Base-by-base conservation (phyloP, 2,329 filamentous ascomycete species). In the Trichoderma oligosporum region DNA sequence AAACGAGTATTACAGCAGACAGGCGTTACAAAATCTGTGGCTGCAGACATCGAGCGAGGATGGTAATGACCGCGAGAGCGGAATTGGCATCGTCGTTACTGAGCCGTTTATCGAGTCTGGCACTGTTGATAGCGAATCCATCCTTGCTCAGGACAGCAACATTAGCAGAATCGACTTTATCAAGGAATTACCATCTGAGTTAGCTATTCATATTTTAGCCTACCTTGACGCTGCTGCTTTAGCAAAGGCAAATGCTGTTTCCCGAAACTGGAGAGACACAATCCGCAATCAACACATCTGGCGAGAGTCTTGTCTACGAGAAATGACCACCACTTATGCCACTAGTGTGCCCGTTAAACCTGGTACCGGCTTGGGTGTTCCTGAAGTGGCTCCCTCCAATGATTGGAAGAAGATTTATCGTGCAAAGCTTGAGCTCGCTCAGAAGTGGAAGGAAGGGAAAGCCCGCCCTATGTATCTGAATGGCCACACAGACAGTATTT, bases 401-500 rank as follows among this genome's bases (percentile, higher is more conserved):
- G 82, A 96, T 68, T 99, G 91, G 91, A 90, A 88, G 73, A 82
- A 85, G 62, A 89, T 97, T 69, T 96, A 92, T 71, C 79, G 84
- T 64, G 87, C 89, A 42, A 87, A 89, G 64, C 82, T 86, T 60
- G 82, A 88, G 61, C 80, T 99, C 60, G 87, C 91, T 64, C 77
- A 80, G 62, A 84, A 89, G 61, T 99, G 94, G 94, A 86, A 83
- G 65, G 77, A 85, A 49, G 88, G 89, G 56, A 85, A 86, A 63
- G 89, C 91, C 7, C 86, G 84, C 44, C 87, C 91, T 0, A 85
- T 96, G 56, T 97, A 97, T 71, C 81, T 99, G 20, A 91, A 94
- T 66, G 94, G 94, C 2, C 94, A 99, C 70, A 86, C 86, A 24
- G 94, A 99, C 71, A 97, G 91, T 63, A 95, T 99, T 57, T 99